These are phyloP conservation scores for Cryphonectria naterciae DNA, from an alignment of 2,329 filamentous ascomycete species.

Conservation along the genomic window DNA sequence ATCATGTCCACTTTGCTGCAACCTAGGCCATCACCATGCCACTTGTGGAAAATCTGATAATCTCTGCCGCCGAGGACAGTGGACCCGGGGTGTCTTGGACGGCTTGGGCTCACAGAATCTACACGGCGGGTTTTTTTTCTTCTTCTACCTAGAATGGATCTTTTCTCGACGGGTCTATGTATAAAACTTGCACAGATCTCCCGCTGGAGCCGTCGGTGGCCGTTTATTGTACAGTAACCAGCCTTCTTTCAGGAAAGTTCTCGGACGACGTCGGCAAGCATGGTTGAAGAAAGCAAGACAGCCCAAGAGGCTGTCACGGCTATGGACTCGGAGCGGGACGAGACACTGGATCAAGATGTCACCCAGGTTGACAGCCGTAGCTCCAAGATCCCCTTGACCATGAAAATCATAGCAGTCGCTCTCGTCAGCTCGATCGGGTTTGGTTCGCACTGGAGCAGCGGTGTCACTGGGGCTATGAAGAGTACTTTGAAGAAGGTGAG, in stretches of 20 bases:
- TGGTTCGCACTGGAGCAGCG: slow-evolving; percentile 63
- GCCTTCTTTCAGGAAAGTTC: neutral
- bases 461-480: slow-evolving; percentile 65
- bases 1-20: neutral
- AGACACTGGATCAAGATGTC: neutral
- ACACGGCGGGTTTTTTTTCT: neutral
- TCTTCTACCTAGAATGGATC: neutral
- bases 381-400: slow-evolving; percentile 34
- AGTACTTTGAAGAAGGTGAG: slow-evolving; percentile 59
- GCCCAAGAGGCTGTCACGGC: slow-evolving; percentile 4
- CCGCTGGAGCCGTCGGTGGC: neutral
- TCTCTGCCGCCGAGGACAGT: neutral
- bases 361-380: neutral
- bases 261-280: neutral
- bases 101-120: neutral
- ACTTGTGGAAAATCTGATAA: neutral
- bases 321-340: slow-evolving; percentile 11
- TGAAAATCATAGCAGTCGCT: slow-evolving; percentile 47
- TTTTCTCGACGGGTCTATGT: neutral
- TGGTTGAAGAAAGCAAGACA: slow-evolving; percentile 16
- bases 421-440: slow-evolving; percentile 61
- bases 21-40: neutral
- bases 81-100: neutral
- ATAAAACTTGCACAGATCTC: neutral
- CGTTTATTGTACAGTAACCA: neutral